phyloP scores from a whole-genome alignment of 176 grass and related monocot species.

The Rhipidocladum racemiflorum region DNA sequence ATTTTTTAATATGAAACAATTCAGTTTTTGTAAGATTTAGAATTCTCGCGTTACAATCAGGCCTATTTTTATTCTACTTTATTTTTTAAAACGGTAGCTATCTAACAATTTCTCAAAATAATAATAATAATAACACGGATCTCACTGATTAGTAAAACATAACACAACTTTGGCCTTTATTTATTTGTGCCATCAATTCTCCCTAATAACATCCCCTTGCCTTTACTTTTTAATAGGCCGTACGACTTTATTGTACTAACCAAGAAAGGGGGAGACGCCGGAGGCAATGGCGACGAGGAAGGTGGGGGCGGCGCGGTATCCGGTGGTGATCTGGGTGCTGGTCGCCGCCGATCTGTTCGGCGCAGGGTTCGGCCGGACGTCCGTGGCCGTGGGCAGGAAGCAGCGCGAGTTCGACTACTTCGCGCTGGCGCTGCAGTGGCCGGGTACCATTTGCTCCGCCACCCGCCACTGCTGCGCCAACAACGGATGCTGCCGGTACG shows the following conservation, averaged over 20 bases:
- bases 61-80: too few relatives aligned
- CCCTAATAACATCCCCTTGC: not conserved
- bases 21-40: too few relatives aligned
- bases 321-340: conserved; percentile 14
- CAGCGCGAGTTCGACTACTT: conserved; percentile 91
- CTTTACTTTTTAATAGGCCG: not conserved
- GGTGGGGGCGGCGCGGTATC: not conserved
- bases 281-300: conserved; percentile 8
- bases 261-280: not conserved
- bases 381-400: not conserved
- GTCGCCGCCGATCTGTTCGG: conserved; percentile 5
- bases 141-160: too few relatives aligned
- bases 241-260: not conserved
- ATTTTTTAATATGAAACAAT: too few relatives aligned
- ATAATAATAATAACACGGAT: too few relatives aligned
- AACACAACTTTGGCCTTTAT: too few relatives aligned
- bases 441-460: conserved; percentile 68
- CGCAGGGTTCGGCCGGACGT: not conserved
- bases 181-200: too few relatives aligned
- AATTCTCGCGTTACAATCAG: too few relatives aligned
- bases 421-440: conserved; percentile 76
- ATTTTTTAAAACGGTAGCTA: too few relatives aligned
- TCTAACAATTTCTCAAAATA: not conserved
- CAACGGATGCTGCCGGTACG: conserved; percentile 85
- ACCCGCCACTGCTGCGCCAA: conserved; percentile 71